Base-by-base conservation (phyloP, 1,139 yeast genomes). In the Suhomyces atakaporum region DNA sequence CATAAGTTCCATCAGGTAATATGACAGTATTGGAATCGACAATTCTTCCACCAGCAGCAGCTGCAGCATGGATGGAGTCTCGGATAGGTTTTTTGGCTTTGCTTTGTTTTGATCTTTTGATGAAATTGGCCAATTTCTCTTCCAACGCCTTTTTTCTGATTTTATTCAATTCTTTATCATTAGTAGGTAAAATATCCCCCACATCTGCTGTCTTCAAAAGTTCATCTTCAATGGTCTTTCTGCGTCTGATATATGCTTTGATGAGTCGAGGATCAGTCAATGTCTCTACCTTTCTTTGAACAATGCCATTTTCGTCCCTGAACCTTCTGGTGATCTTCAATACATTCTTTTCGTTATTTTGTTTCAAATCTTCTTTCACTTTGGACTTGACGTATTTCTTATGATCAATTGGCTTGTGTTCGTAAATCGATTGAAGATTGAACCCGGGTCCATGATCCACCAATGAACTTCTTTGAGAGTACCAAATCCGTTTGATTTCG, bases 401-500 rank as follows among this genome's bases (percentile, higher is more conserved):
- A 40, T 68, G 75, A 35, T 63, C 60, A 5, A 58, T 44, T 0
- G 79, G 75, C 34, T 55, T 62, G 46, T 67, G 69, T 49, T 67
- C 69, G 44, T 69, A 70, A 22, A 69, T 59, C 12, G 58, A 56
- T 27, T 62, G 44, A 16, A 49, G 35, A 18, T 42, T 38, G 34
- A 44, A 43, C 24, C 55, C 38, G 57, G 55, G 29, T 47, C 64
- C 69, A 26, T 63, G 63, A 43, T 68, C 73, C 10, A 64, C 77
- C 39, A 90, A 66, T 8, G 84, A 75, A 42, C 76, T 73, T 41
- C 84, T 77, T 56, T 92, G 98, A 5, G 84, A 79, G 51, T 84
- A 83, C 99, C 99, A 94, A 26, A 92, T 90, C 42, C 92, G 75
- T 26, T 78, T 74, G 40, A 92, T 84, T 57, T 92, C 98, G 42